Percentiles rank a stretch among this genome's conserved stretches.
Evolutionary conservation across 768 basidiomycete species (phyloP).

Genomic region (Collybia mongolica): DNA sequence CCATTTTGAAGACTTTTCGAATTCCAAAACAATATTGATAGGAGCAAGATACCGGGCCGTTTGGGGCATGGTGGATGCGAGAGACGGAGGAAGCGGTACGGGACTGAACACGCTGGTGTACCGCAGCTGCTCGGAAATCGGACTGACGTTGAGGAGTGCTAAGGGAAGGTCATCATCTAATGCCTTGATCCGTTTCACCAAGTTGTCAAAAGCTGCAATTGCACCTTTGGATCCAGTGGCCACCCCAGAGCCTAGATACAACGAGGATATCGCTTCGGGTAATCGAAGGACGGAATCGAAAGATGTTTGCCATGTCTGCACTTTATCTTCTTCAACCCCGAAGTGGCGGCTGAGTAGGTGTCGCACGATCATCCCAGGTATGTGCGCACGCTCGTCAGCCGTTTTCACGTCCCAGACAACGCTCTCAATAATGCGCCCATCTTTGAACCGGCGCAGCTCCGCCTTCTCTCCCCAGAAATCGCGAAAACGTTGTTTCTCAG

Average conservation of each 20-base stretch:
- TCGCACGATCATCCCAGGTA: conserved; percentile 71
- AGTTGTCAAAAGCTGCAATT: conserved; percentile 71
- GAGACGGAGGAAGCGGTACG: conserved; percentile 58
- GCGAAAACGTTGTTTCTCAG: conserved; percentile 61
- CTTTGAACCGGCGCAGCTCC: conserved; percentile 93
- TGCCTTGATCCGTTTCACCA: conserved; percentile 75
- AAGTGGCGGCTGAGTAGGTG: conserved; percentile 81
- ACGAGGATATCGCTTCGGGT: conserved; percentile 50
- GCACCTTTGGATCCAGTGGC: conserved; percentile 69
- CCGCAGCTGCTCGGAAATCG: conserved; percentile 71
- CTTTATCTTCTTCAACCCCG: conserved; percentile 48
- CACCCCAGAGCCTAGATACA: conserved; percentile 37
- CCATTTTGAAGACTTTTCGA: conserved; percentile 92
- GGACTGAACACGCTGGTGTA: conserved; percentile 87
- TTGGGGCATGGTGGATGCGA: conserved; percentile 49
- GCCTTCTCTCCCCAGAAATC: conserved; percentile 91
- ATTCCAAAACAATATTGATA: conserved; percentile 79
- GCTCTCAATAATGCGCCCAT: conserved; percentile 87
- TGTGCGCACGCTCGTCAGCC: conserved; percentile 74
- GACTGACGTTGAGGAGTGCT: conserved; percentile 70
- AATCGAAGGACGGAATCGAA: conserved; percentile 62
- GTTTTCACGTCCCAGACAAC: conserved; percentile 95
- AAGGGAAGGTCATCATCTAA: conserved; percentile 76
- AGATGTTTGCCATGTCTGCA: conserved; percentile 55
- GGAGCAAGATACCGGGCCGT: conserved; percentile 66